Evolutionary conservation across 75 land plant species (phyloP).

Genomic region (Selaginella moellendorffii): DNA sequence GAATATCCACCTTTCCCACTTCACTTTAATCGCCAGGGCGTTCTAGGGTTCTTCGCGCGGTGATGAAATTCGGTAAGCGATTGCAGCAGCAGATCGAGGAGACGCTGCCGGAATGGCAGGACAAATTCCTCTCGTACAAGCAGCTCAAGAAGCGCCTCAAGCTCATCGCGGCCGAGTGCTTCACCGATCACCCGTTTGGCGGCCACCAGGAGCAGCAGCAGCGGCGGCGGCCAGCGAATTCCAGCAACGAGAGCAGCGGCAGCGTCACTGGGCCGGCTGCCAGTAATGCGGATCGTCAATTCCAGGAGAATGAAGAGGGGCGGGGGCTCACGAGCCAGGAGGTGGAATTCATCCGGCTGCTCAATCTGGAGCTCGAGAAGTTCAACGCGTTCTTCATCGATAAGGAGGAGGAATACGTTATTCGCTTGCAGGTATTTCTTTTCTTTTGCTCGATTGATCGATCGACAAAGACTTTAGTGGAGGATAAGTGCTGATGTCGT

Average conservation of each 20-base stretch:
- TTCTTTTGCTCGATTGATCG: neutral
- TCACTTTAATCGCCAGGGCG: no score
- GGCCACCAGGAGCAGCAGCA: neutral
- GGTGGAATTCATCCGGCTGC: slow-evolving; percentile 36
- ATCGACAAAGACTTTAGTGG: no score
- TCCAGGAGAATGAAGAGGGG: no score
- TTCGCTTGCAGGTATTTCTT: slow-evolving; percentile 29
- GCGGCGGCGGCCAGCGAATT: no score
- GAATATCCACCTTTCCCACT: no score
- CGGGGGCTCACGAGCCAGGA: slow-evolving; percentile 13
- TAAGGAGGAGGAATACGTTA: slow-evolving; percentile 52
- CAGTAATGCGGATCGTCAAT: neutral
- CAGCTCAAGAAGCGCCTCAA: slow-evolving; percentile 20
- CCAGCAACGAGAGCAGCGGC: neutral
- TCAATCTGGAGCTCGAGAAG: slow-evolving; percentile 57
- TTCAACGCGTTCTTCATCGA: slow-evolving; percentile 61
- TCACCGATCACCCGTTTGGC: neutral
- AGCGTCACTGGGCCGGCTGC: neutral
- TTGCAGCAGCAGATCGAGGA: slow-evolving; percentile 15
- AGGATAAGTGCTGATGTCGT: neutral
- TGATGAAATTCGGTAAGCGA: slow-evolving; percentile 27
- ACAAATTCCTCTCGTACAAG: slow-evolving; percentile 24
- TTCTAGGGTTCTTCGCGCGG: no score
- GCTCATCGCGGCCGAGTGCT: neutral
- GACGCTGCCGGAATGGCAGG: slow-evolving; percentile 20